Evolutionary conservation across 768 basidiomycete species (phyloP).

Genomic region (Pisolithus tinctorius): DNA sequence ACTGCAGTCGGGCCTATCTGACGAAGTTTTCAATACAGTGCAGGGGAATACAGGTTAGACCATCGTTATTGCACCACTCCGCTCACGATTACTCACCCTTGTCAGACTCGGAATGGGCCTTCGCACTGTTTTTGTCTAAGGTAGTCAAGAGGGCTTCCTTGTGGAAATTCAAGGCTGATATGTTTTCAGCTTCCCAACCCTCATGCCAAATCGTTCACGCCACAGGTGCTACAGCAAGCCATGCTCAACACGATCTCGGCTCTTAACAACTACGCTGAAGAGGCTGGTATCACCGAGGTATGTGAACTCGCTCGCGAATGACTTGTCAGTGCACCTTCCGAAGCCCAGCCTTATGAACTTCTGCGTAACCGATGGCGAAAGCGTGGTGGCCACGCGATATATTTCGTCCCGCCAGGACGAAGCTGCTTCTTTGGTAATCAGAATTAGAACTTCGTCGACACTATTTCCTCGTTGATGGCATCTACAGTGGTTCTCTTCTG

Average conservation of each 20-base stretch:
- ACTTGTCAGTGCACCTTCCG: constrained; percentile 1
- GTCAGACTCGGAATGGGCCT: constrained; percentile 94
- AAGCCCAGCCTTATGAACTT: constrained; percentile 93
- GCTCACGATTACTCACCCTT: neutral
- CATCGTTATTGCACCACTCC: neutral
- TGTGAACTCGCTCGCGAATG: constrained; percentile 2
- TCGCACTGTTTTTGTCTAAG: constrained; percentile 85
- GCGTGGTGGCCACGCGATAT: constrained; percentile 90
- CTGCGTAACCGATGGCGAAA: constrained; percentile 92
- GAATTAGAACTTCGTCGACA: neutral
- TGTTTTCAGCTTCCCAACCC: constrained; percentile 66
- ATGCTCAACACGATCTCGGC: constrained; percentile 84
- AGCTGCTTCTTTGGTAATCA: constrained; percentile 77
- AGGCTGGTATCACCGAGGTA: constrained; percentile 69
- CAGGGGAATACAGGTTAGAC: constrained; percentile 84
- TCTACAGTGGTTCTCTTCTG: constrained; percentile 86
- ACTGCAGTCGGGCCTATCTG: constrained; percentile 68
- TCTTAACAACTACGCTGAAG: constrained; percentile 70
- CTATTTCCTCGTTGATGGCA: constrained; percentile 1
- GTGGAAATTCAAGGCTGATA: constrained; percentile 4
- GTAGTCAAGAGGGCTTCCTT: constrained; percentile 25
- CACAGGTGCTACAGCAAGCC: constrained; percentile 65
- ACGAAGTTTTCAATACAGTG: constrained; percentile 80
- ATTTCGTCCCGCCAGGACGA: constrained; percentile 89
- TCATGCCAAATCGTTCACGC: constrained; percentile 67